Evolutionary conservation across 2,329 filamentous ascomycete species (phyloP).

Genomic region (Colletotrichum eremochloae): DNA sequence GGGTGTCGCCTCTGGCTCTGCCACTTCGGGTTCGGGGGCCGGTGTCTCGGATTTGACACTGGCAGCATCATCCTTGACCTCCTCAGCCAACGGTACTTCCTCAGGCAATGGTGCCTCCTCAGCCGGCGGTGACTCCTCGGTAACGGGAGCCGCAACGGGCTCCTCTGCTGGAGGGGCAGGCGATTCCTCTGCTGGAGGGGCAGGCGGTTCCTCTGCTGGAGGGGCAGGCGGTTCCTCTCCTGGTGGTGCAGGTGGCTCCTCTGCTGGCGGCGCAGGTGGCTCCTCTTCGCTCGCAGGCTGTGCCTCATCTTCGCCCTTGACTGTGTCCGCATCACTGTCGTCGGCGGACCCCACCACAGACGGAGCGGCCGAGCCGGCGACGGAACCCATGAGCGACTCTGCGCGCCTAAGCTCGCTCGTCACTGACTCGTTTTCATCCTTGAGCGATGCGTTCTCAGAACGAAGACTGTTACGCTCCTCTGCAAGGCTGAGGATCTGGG

Average conservation of each 20-base stretch:
- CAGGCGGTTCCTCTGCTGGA: not conserved
- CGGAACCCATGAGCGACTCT: conserved; percentile 36
- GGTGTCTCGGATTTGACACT: conserved; percentile 16
- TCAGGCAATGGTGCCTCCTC: not conserved
- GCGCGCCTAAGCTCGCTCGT: conserved; percentile 36
- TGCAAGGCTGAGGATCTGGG: conserved; percentile 35
- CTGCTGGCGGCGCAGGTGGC: not conserved
- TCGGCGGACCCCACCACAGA: conserved; percentile 18
- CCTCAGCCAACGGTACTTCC: not conserved
- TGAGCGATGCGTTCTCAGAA: conserved; percentile 37
- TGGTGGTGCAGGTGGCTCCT: too few species aligned
- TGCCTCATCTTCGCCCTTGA: conserved; percentile 35
- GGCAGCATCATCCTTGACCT: conserved; percentile 26
- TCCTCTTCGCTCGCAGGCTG: conserved; percentile 15
- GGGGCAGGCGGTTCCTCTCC: not conserved
- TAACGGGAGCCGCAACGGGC: not conserved
- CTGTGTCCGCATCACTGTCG: conserved; percentile 32
- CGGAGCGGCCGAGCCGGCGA: conserved; percentile 16
- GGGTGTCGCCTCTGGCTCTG: conserved; percentile 13
- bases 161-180: not conserved
- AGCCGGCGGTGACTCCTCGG: not conserved
- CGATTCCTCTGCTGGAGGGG: not conserved
- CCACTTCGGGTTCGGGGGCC: conserved; percentile 9
- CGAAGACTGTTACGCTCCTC: conserved; percentile 37
- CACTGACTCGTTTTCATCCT: conserved; percentile 40